Conservation (phyloP, 2,329 filamentous ascomycete genomes). For the Pestalotiopsis sp. region DNA sequence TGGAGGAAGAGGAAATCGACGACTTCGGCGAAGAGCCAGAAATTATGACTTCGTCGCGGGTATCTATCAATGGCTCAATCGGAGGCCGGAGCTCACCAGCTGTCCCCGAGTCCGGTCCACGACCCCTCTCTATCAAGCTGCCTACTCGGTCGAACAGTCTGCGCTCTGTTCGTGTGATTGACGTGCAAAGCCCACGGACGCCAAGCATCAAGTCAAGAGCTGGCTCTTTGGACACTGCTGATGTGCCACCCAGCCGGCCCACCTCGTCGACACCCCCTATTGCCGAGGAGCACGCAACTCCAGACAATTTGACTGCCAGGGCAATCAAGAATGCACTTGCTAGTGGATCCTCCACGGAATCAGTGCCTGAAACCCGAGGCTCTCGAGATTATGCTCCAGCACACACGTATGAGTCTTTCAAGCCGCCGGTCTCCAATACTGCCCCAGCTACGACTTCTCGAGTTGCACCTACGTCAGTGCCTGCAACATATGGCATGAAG, state of each 20-base stretch:
- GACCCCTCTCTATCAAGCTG: slow-evolving; percentile 35
- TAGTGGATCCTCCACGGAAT: neutral
- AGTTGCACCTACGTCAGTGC: slow-evolving; percentile 7
- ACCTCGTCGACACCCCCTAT: slow-evolving; percentile 38
- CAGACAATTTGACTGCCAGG: slow-evolving; percentile 9
- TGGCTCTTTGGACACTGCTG: slow-evolving; percentile 48
- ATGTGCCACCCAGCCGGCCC: slow-evolving; percentile 30
- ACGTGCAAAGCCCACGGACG: slow-evolving; percentile 53
- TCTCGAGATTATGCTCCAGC: neutral
- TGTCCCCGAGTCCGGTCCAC: slow-evolving; percentile 44
- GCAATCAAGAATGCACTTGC: slow-evolving; percentile 17
- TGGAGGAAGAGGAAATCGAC: slow-evolving; percentile 43
- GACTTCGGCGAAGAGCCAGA: slow-evolving; percentile 60
- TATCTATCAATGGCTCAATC: slow-evolving; percentile 52
- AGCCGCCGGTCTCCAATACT: slow-evolving; percentile 10
- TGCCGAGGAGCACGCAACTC: slow-evolving; percentile 37
- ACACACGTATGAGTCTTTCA: slow-evolving; percentile 11
- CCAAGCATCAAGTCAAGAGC: slow-evolving; percentile 47
- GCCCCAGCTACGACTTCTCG: neutral
- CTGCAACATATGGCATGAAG: slow-evolving; percentile 14
- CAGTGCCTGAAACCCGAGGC: neutral
- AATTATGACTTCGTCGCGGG: slow-evolving; percentile 56
- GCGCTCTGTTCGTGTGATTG: slow-evolving; percentile 58
- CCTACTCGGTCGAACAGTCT: slow-evolving; percentile 49
- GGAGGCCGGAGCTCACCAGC: slow-evolving; percentile 51